Evolutionary conservation across 2,329 filamentous ascomycete genomes (phyloP), one percentile per base, ranked within the genome.

Genomic region (Xylariaceae sp.): DNA sequence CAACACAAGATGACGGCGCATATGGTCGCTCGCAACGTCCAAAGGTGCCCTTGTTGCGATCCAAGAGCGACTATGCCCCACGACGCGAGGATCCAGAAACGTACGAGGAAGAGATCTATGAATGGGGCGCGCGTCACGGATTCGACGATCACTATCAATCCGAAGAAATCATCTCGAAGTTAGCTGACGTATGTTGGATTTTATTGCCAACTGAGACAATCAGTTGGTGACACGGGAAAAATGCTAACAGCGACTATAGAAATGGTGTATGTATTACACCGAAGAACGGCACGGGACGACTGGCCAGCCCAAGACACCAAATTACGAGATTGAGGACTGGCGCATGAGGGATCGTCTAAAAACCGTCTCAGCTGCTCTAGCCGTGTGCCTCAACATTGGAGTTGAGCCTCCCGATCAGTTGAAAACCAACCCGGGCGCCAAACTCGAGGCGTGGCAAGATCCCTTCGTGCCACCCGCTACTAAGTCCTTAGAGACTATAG

Each of bases 181-280:
- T 96, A 64, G 90, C 89, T 55, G 92, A 88, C 72, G 88, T 92
- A 77, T 77, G 87, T 30, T 81, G 66, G n/a, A 13, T 23, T 53
- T 13, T 3, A 11, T 45, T 15, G 34, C 34, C 45, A 7, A 42
- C 17, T 7, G 23, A 42, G n/a, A 8, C 37, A 2, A 17, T 10
- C 17, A 13, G 15, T n/a, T 10, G 42, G 15, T 30, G 23, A 30
- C 23, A 42, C 7, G 3, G 37, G 8, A 42, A 10, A 10, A 10
- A 42, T 42, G 45, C 65, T 70, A 55, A 66, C 62, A 61, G 59
- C 58, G n/a, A 35, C 37, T 62, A 57, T 74, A 96, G 89, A 95
- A 91, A 67, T 99, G 96, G 85, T 97, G 96, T 79, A 97, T 97
- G 93, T 99, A 99, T 76, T 99, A 90, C 75, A 97, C 93, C 64